These are phyloP conservation scores for Spergularia azorica DNA, from an alignment of 179 eudicot genomes.

Conservation along the genomic window DNA sequence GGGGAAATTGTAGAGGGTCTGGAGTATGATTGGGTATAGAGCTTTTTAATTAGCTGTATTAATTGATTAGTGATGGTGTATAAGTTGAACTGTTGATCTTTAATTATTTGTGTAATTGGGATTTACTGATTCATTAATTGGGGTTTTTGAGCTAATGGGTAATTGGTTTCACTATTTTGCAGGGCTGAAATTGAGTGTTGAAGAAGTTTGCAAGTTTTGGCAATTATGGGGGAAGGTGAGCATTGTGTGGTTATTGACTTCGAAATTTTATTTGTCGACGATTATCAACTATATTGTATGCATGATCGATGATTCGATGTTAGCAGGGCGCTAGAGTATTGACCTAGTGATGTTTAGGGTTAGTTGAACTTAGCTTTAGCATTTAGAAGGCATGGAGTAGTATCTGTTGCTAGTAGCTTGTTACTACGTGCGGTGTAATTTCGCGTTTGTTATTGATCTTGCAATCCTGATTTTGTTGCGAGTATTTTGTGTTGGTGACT, in stretches of 20 bases:
- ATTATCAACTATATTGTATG: background rate
- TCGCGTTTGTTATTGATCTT: no score
- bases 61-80: background rate
- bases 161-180: slow-evolving; percentile 4
- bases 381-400: background rate
- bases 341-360: background rate
- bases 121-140: background rate
- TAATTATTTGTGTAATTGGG: background rate
- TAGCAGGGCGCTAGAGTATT: background rate
- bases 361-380: background rate
- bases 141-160: background rate
- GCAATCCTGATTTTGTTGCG: background rate
- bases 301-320: background rate
- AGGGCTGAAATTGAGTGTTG: slow-evolving; percentile 6
- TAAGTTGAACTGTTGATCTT: background rate
- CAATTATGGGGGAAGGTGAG: slow-evolving; percentile 17
- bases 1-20: background rate
- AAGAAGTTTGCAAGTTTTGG: slow-evolving; percentile 13
- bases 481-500: background rate
- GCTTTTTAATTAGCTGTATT: background rate
- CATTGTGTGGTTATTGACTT: background rate
- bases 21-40: background rate
- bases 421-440: no score
- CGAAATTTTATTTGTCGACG: background rate
- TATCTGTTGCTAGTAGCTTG: no score